These are phyloP conservation scores for Dryadomyces quercus-mongolicae DNA, from an alignment of 2,329 filamentous ascomycete species.

Conservation along the genomic window DNA sequence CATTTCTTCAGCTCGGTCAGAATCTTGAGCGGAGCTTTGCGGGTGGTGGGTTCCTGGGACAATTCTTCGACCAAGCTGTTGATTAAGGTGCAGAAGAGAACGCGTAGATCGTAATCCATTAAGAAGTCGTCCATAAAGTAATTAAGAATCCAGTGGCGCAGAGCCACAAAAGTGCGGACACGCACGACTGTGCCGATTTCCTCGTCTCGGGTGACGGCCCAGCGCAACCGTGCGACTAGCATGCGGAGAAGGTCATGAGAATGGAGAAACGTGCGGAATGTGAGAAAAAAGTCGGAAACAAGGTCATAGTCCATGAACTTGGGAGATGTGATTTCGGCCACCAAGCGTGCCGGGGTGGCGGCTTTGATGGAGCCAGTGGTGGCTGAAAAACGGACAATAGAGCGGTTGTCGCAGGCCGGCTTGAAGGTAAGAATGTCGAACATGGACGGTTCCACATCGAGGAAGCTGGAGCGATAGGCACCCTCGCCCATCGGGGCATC, in stretches of 20 bases:
- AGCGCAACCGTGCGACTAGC: slow-evolving; percentile 72
- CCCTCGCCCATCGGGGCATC: slow-evolving; percentile 13
- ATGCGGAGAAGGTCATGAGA: slow-evolving; percentile 66
- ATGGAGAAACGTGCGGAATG: slow-evolving; percentile 78
- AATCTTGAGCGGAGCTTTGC: slow-evolving; percentile 63
- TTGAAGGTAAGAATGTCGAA: slow-evolving; percentile 73
- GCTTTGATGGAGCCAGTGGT: slow-evolving; percentile 66
- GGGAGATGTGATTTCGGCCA: slow-evolving; percentile 93
- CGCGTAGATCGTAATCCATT: slow-evolving; percentile 58
- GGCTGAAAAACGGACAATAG: slow-evolving; percentile 71
- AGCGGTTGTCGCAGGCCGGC: slow-evolving; percentile 63
- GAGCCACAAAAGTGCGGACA: slow-evolving; percentile 86
- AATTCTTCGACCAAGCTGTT: slow-evolving; percentile 55
- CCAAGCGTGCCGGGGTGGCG: slow-evolving; percentile 78
- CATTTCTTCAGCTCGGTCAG: slow-evolving; percentile 92
- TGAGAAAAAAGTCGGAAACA: slow-evolving; percentile 94
- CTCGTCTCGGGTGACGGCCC: slow-evolving; percentile 70
- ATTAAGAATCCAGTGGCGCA: slow-evolving; percentile 95
- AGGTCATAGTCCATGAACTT: slow-evolving; percentile 95
- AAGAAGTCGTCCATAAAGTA: slow-evolving; percentile 96
- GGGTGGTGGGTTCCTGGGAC: slow-evolving; percentile 27
- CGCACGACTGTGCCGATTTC: slow-evolving; percentile 88
- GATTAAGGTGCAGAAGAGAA: slow-evolving; percentile 67
- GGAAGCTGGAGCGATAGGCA: slow-evolving; percentile 32
- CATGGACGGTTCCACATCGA: slow-evolving; percentile 57